Evolutionary conservation across 2,329 filamentous ascomycete genomes (phyloP).

Genomic region (Esteya vermicola): DNA sequence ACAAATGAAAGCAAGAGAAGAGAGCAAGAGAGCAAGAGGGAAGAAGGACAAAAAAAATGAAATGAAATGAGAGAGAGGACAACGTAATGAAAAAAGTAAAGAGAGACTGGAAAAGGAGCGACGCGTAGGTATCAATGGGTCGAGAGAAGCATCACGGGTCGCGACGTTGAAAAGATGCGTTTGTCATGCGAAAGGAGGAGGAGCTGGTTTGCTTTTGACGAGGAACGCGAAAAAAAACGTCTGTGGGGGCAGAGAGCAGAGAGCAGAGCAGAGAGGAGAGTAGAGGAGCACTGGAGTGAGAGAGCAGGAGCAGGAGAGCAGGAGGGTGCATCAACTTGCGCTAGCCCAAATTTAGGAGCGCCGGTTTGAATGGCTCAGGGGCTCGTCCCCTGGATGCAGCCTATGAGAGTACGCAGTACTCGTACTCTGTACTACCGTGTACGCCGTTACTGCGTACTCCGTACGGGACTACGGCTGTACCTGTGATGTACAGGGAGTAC

Average conservation of each 20-base stretch:
- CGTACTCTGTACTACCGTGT: constrained; percentile 6
- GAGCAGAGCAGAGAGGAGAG: too few species aligned
- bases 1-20: not conserved
- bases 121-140: not conserved
- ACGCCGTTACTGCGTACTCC: too few species aligned
- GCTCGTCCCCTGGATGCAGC: too few species aligned
- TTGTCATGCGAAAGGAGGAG: constrained; percentile 4
- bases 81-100: not conserved
- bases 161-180: constrained; percentile 2
- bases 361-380: too few species aligned
- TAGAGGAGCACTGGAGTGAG: too few species aligned
- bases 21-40: not conserved
- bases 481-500: not conserved
- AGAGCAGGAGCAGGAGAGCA: too few species aligned
- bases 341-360: too few species aligned
- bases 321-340: too few species aligned
- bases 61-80: not conserved
- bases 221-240: constrained; percentile 1
- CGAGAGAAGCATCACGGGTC: constrained; percentile 3
- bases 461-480: too few species aligned
- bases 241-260: not conserved
- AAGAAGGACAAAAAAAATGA: not conserved
- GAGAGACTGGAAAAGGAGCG: not conserved
- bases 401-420: not conserved
- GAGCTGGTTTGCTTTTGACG: too few species aligned